These are phyloP conservation scores for Globisporangium radiosum DNA, from an alignment of 352 stramenopile species.

Conservation along the genomic window DNA sequence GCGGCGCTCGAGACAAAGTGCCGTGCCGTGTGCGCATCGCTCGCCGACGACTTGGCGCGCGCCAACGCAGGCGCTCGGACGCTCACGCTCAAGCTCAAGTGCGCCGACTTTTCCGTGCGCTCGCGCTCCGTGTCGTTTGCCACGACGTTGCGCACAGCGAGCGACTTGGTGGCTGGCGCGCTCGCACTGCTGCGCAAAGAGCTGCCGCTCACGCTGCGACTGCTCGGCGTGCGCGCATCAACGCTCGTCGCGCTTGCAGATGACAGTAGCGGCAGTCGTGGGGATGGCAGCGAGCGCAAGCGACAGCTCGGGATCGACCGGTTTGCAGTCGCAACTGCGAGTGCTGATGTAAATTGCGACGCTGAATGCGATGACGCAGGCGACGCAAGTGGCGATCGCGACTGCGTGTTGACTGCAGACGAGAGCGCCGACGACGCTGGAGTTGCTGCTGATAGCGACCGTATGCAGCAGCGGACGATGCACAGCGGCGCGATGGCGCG, in stretches of 20 bases:
- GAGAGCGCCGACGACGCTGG: not conserved
- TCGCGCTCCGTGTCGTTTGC: conserved; percentile 44
- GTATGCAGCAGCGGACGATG: not conserved
- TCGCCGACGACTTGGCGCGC: conserved; percentile 45
- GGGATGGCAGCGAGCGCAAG: conserved; percentile 12
- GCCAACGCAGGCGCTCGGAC: conserved; percentile 33
- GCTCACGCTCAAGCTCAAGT: conserved; percentile 72
- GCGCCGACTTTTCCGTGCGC: conserved; percentile 49
- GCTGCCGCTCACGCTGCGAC: conserved; percentile 52
- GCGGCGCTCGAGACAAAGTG: conserved; percentile 53
- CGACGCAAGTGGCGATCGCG: not conserved
- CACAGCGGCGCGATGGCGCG: conserved; percentile 1
- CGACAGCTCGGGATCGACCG: conserved; percentile 41
- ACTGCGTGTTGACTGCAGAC: conserved; percentile 1
- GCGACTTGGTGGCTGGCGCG: conserved; percentile 38
- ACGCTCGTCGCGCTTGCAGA: conserved; percentile 19
- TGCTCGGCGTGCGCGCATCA: conserved; percentile 61
- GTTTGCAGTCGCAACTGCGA: conserved; percentile 21
- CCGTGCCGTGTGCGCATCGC: conserved; percentile 45
- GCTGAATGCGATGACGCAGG: no score
- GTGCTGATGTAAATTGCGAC: not conserved
- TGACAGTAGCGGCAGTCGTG: conserved; percentile 6
- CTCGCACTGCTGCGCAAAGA: conserved; percentile 54
- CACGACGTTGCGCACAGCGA: conserved; percentile 28
- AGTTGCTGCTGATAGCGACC: not conserved